A percentile compares a stretch with the other conserved stretches of the same genome.
phyloP scores from a whole-genome alignment of 2,329 filamentous ascomycete species.

The Emmonsiellopsis sp. region DNA sequence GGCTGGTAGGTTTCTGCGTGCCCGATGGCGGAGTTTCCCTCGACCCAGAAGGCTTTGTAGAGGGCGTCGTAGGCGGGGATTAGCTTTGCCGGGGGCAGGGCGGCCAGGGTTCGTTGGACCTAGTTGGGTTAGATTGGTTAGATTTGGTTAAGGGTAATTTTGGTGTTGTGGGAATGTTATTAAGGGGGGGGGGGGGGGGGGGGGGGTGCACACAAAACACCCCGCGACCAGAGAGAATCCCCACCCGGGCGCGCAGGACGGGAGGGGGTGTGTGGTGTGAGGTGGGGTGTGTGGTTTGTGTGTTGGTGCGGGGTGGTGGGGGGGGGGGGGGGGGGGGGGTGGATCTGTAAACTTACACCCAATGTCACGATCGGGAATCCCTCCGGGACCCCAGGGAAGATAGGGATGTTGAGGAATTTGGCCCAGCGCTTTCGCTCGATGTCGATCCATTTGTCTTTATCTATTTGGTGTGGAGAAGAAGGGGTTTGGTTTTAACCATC shows the following conservation, averaged over 20 bases:
- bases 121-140: neutral
- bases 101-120: slow-evolving; percentile 45
- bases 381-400: slow-evolving; percentile 34
- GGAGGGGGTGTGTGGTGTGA: too few species aligned
- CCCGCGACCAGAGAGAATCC: too few species aligned
- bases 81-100: slow-evolving; percentile 36
- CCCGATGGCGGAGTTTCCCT: slow-evolving; percentile 35
- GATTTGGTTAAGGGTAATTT: too few species aligned
- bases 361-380: slow-evolving; percentile 45
- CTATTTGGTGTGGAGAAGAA: slow-evolving; percentile 22
- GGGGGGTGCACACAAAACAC: too few species aligned
- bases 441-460: slow-evolving; percentile 52
- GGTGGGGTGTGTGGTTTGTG: too few species aligned
- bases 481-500: neutral
- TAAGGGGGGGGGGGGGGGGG: slow-evolving; percentile 2
- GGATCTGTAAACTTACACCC: slow-evolving; percentile 2
- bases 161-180: neutral
- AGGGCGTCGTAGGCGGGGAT: slow-evolving; percentile 36
- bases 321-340: slow-evolving; percentile 1
- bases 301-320: too few species aligned
- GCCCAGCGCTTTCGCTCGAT: slow-evolving; percentile 48
- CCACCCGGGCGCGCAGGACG: too few species aligned
- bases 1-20: slow-evolving; percentile 37
- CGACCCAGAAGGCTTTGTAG: slow-evolving; percentile 45
- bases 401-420: slow-evolving; percentile 45